Base-by-base conservation (phyloP, 202 grass and related monocot species). In the Miscanthus sacchariflorus region DNA sequence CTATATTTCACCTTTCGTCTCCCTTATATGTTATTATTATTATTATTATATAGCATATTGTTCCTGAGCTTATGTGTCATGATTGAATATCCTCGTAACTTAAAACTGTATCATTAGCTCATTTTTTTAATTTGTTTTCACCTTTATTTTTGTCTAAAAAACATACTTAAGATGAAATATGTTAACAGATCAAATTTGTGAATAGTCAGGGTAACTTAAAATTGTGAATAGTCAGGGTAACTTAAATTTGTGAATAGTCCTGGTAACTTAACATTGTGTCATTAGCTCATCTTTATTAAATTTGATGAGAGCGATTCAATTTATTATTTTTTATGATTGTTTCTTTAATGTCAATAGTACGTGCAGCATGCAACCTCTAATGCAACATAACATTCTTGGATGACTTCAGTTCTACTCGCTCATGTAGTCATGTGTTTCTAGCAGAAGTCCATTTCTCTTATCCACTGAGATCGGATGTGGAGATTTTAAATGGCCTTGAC, bases 391-490 rank as follows among this genome's bases (percentile, higher is more conserved):
- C 50, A 67, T 40, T 72, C 23, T 66, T 83, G 35, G 24, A 69
- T 73, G 36, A 23, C 30, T 86, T 19, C 67, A 73, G 84, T 56
- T 58, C 5, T 56, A 38, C 49, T 35, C 2, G 50, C 45, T 63
- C 72, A 81, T 27, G 73, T 68, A 44, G 42, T 85, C 46, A 69
- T 83, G 23, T 92, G 33, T 88, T 73, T 70, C 87, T 84, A 76
- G 33, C 91, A 99, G 96, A 95, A 72, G 88, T 99, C 14, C 88
- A 99, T 87, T 99, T 99, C 81, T 96, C 96, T 61, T 96, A 99
- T 82, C 96, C 92, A 82, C 80, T 99, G 81, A 96, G 96, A 81
- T 87, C 92, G 83, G 89, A 99, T 84, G 92, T 93, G 80, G 90
- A 88, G 83, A 88, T 99, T 83, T 93, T 99, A 89, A 92, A 88